Conservation (phyloP, 208 protist species). For the Acanthamoeba royreba region DNA sequence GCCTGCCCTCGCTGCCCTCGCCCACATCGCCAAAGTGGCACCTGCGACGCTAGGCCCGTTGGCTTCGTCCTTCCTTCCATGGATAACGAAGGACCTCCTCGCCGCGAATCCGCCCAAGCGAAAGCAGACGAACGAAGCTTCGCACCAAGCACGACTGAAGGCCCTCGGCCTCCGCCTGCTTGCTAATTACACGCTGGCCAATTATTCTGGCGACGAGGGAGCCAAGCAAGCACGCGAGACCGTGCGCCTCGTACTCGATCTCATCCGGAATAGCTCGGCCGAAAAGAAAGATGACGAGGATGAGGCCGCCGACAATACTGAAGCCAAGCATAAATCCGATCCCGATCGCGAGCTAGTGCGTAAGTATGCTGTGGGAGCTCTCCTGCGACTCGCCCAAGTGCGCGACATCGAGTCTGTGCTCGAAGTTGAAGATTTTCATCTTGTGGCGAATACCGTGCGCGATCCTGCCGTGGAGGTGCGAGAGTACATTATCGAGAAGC, state of each 20-base stretch:
- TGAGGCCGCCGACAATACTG: not conserved
- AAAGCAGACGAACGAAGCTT: not conserved
- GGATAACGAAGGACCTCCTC: not conserved
- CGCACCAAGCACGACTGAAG: not conserved
- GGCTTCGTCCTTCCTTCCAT: not conserved
- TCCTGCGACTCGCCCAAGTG: not conserved
- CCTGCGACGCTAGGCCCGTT: not conserved
- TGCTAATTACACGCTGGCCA: not conserved
- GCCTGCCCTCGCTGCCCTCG: not conserved
- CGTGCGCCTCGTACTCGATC: not conserved
- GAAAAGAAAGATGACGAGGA: not conserved
- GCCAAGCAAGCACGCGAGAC: not conserved
- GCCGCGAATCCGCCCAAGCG: not conserved
- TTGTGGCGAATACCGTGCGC: not conserved
- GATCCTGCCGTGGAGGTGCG: not conserved
- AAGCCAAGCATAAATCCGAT: not conserved
- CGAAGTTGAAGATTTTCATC: conserved; percentile 5
- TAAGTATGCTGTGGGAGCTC: not conserved
- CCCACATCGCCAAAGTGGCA: not conserved
- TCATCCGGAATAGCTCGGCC: not conserved
- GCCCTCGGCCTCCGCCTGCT: not conserved
- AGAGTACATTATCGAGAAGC: not conserved
- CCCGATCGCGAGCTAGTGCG: not conserved
- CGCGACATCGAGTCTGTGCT: not conserved
- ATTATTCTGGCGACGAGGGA: not conserved